Conservation (phyloP, 192 early-diverging fungal species). For the Umbelopsis sp. region DNA sequence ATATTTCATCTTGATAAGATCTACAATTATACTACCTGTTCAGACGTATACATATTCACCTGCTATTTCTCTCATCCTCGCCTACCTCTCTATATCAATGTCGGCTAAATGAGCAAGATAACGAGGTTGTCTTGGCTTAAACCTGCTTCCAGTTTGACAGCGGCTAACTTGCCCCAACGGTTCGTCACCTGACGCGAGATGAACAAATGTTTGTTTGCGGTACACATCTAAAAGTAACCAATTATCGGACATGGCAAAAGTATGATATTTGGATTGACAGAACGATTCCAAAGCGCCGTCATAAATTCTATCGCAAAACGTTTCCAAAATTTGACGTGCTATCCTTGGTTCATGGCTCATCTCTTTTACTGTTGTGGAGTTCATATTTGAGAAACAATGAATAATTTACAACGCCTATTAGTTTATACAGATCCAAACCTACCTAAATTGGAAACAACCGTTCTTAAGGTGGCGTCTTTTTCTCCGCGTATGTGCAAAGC, state of each 20-base stretch:
- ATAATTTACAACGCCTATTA: background rate
- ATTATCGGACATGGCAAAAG: background rate
- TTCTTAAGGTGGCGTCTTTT: background rate
- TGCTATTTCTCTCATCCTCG: background rate
- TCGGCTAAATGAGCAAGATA: slow-evolving; percentile 19
- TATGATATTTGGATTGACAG: background rate
- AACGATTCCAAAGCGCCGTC: slow-evolving; percentile 9
- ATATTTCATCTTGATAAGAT: slow-evolving; percentile 28
- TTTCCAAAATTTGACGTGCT: background rate
- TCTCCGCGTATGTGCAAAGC: slow-evolving; percentile 9
- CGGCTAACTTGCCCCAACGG: background rate
- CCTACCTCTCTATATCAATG: slow-evolving; percentile 18
- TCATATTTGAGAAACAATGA: background rate
- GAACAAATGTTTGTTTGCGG: background rate
- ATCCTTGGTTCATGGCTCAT: slow-evolving; percentile 1
- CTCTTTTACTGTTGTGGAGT: background rate
- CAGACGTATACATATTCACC: background rate
- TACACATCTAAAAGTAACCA: background rate
- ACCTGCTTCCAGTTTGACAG: slow-evolving; percentile 10
- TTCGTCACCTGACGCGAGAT: background rate
- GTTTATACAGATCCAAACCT: slow-evolving; percentile 14
- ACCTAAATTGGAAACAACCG: background rate
- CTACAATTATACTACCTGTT: background rate
- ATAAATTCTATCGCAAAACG: background rate
- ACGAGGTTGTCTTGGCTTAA: slow-evolving; percentile 26